Conservation (phyloP, 768 basidiomycete genomes). For the Mycena pura region DNA sequence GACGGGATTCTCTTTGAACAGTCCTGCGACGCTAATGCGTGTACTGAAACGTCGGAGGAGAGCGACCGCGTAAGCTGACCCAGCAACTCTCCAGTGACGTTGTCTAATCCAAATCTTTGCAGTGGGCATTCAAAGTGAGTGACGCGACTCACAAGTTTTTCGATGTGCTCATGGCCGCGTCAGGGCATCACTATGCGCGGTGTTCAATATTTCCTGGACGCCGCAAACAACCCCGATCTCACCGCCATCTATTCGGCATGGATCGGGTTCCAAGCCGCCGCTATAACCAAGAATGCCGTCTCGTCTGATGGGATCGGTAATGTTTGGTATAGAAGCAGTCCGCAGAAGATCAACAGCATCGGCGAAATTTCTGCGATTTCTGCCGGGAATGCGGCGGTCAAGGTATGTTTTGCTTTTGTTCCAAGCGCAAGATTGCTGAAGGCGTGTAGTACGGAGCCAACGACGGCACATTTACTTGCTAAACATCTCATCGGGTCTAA, state of each 20-base stretch:
- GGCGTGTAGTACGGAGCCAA: background rate
- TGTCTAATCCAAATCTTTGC: background rate
- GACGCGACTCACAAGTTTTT: background rate
- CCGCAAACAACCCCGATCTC: background rate
- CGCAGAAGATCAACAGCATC: background rate
- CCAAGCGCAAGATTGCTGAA: background rate
- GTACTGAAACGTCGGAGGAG: no score
- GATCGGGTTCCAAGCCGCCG: conserved; percentile 3
- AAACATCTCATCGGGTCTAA: no score
- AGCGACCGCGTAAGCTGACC: no score
- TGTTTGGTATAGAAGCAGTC: conserved; percentile 13
- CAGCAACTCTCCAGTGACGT: no score
- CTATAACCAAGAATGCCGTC: background rate
- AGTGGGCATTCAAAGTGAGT: conserved; percentile 8
- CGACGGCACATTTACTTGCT: conserved; percentile 5
- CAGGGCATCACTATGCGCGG: conserved; percentile 8
- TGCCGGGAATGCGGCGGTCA: conserved; percentile 4
- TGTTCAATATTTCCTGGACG: conserved; percentile 12
- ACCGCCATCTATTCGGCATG: conserved; percentile 3
- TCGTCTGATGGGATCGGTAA: background rate
- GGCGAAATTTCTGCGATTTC: background rate
- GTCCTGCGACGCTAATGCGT: background rate
- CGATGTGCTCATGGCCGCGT: background rate
- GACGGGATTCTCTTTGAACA: conserved; percentile 1
- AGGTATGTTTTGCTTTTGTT: background rate